Evolutionary conservation across 371 early-diverging fungal genomes (phyloP), one percentile per base, ranked within the genome.

Genomic region (Rhizomucor pusillus): DNA sequence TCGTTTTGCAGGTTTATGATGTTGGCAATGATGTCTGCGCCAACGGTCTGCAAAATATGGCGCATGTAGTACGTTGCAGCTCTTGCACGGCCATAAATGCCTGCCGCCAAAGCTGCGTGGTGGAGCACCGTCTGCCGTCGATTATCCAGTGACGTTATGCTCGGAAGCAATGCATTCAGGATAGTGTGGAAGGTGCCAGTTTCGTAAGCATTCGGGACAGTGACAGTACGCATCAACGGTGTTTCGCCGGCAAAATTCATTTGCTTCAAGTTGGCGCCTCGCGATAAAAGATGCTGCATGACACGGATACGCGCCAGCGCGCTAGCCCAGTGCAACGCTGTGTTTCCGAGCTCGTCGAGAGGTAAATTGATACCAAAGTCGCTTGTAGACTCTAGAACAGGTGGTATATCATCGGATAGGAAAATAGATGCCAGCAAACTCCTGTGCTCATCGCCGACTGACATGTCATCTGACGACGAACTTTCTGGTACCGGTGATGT

Each of bases 241-340:
- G 94, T 88, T 56, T 91, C 89, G 20, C 95, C 95, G 25, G 66
- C 73, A 54, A 78, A 74, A 60, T 91, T 94, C 0, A 71, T 68
- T 13, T 71, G 66, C 24, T 74, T 63, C 2, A 81, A 60, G 62
- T 90, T 81, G 10, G 88, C 89, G 0, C 90, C 89, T 40, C 80
- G 82, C 19, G 73, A 58, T 13, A 94, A 54, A 18, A 94, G 71
- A 23, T 87, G 45, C 39, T 80, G 75, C 4, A 90, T 75, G 0
- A 90, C 75, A 4, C 76, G 66, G 49, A 86, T 78, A 47, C 89
- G 76, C 1, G 86, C 97, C 33, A 92, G 69, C 3, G 90, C 86
- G 1, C 90, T 85, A 0, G 95, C 92, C 90, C 91, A 89, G 57
- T 95, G 95, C 29, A 94, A 63, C 0, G 91, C 79, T 0, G 93